Evolutionary conservation across 1,139 yeast genomes (phyloP), one percentile per base, ranked within the genome.

Genomic region (Eremothecium gossypii): DNA sequence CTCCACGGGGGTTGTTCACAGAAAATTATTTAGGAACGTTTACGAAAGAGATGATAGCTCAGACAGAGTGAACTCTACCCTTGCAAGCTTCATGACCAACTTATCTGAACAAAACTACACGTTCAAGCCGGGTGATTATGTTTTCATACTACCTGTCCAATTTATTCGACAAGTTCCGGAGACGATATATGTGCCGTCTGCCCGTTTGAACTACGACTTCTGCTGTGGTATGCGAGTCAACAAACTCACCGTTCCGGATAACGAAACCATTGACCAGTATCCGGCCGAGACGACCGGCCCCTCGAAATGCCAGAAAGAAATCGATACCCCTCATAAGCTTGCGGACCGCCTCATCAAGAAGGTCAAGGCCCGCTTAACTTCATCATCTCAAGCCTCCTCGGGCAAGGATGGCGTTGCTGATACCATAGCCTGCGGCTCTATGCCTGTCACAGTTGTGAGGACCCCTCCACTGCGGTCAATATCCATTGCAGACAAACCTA

Each of bases 381-480:
- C 35, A 23, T 36, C 8, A 27, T 38, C 9, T 6, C 17, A 12
- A 42, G 31, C 13, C 17, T 12, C 10, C 20, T 27, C 11, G 13
- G 17, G 17, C n/a, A 3, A 34, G 3, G 29, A 10, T 6, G 31
- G 6, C 13, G 6, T 4, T 5, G 32, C 27, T 28, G 23, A 17
- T 17, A 17, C 23, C 5, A 31, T 33, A 40, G 47, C 42, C 9
- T 46, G 41, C 36, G 56, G 53, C 4, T 54, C 56, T 11, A 49
- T 47, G 13, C 55, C 58, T 17, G 38, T 66, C 7, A 58, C 54
- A 23, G 49, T 66, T 54, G 78, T 85, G 5, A 69, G 95, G 47
- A 75, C 84, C 0, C 95, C 96, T 1, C 95, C 95, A 1, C 74
- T 79, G n/a, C 73, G 74, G 50, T 85, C 87, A 1, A 69, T 78